These are phyloP conservation scores for Metrosideros polymorpha DNA, from an alignment of 441 rosid species.

Conservation along the genomic window DNA sequence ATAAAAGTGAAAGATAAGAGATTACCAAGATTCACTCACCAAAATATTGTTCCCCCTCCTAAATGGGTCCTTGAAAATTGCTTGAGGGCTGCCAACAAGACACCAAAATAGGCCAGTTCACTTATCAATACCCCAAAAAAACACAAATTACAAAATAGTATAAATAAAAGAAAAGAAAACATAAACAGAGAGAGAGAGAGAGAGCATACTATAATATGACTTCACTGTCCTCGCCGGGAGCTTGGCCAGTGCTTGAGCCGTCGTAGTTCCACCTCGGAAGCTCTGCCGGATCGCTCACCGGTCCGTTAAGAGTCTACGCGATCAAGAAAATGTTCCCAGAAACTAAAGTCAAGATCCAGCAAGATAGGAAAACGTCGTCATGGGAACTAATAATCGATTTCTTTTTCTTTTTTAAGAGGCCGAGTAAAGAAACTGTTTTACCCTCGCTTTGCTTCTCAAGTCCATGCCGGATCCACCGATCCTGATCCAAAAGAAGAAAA, in stretches of 20 bases:
- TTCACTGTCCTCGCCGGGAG: not conserved
- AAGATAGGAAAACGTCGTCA: not conserved
- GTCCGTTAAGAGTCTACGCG: not conserved
- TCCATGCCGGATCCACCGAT: constrained; percentile 19
- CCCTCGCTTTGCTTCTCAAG: constrained; percentile 16
- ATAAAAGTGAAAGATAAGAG: not conserved
- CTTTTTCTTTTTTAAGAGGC: too few relatives aligned
- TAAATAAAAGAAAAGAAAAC: not conserved
- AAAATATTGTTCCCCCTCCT: not conserved
- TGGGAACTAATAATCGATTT: not conserved
- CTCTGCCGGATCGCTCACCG: not conserved
- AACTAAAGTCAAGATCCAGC: not conserved
- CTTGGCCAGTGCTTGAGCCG: not conserved
- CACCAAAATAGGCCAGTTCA: not conserved
- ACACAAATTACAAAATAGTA: not conserved
- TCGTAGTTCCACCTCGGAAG: not conserved
- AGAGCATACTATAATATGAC: not conserved
- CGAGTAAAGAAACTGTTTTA: not conserved
- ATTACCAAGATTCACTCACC: not conserved
- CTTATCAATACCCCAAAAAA: not conserved
- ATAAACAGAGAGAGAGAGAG: not conserved
- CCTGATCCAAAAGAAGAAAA: not conserved
- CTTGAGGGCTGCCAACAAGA: not conserved
- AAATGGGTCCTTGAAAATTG: constrained; percentile 1
- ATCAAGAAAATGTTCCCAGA: not conserved